Evolutionary conservation across 345 rosid species (phyloP).

Genomic region (Mallotus nudiflorus): DNA sequence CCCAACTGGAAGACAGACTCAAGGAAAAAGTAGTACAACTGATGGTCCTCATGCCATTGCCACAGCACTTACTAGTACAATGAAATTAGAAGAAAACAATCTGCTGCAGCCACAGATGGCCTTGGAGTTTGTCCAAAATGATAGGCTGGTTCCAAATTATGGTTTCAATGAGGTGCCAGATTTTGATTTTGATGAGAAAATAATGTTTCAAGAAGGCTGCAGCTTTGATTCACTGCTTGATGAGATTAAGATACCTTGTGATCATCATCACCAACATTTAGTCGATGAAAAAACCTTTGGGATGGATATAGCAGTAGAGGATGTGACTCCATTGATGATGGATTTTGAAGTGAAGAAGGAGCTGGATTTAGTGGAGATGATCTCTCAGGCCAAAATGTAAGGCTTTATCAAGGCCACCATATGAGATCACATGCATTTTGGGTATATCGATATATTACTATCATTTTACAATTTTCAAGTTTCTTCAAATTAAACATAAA

Average conservation of each 20-base stretch:
- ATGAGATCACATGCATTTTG: background rate
- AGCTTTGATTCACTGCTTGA: conserved; percentile 70
- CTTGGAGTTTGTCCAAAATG: conserved; percentile 25
- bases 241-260: conserved; percentile 50
- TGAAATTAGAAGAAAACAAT: background rate
- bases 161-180: conserved; percentile 50
- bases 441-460: conserved; percentile 5
- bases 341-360: conserved; percentile 44
- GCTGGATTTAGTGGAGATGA: conserved; percentile 62
- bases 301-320: conserved; percentile 19
- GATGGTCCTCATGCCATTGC: background rate
- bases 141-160: conserved; percentile 51
- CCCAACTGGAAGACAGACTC: conserved; percentile 19
- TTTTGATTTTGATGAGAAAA: conserved; percentile 57
- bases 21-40: conserved; percentile 25
- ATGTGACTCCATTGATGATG: conserved; percentile 15
- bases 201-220: conserved; percentile 51
- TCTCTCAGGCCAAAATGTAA: conserved; percentile 35
- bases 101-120: conserved; percentile 8
- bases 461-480: background rate
- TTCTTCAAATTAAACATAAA: background rate
- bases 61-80: background rate
- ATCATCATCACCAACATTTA: background rate
- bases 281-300: conserved; percentile 29
- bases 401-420: background rate